phyloP scores from a whole-genome alignment of 257 asterid species.

The Solanum pinnatisectum region DNA sequence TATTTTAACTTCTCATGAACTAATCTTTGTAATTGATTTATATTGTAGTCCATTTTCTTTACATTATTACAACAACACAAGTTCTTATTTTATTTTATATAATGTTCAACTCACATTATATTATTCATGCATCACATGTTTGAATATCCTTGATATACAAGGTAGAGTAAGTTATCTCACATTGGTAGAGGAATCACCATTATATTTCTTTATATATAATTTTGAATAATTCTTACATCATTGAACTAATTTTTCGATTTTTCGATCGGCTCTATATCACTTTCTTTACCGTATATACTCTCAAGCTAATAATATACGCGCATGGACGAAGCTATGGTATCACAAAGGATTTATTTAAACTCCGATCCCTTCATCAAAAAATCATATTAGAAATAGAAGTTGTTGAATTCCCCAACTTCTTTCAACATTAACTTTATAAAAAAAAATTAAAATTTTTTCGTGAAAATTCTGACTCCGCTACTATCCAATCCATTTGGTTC shows the following conservation, averaged over 20 bases:
- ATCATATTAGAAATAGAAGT: neutral
- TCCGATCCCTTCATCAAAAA: neutral
- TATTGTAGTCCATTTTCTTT: neutral
- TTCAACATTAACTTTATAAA: too few relatives aligned
- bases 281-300: neutral
- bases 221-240: neutral
- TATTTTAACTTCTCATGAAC: neutral
- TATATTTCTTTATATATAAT: neutral
- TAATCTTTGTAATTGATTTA: neutral
- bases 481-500: neutral
- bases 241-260: neutral
- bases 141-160: neutral
- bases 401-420: neutral
- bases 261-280: neutral
- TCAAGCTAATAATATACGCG: neutral
- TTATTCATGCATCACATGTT: neutral
- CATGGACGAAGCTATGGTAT: neutral
- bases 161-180: neutral
- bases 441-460: too few relatives aligned
- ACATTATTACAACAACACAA: neutral
- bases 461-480: rapidly evolving
- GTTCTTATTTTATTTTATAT: neutral
- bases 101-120: neutral
- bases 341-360: neutral
- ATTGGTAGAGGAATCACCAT: neutral